Evolutionary conservation across 2,329 filamentous ascomycete genomes (phyloP), one percentile per base, ranked within the genome.

Genomic region (Penicillium sp.): DNA sequence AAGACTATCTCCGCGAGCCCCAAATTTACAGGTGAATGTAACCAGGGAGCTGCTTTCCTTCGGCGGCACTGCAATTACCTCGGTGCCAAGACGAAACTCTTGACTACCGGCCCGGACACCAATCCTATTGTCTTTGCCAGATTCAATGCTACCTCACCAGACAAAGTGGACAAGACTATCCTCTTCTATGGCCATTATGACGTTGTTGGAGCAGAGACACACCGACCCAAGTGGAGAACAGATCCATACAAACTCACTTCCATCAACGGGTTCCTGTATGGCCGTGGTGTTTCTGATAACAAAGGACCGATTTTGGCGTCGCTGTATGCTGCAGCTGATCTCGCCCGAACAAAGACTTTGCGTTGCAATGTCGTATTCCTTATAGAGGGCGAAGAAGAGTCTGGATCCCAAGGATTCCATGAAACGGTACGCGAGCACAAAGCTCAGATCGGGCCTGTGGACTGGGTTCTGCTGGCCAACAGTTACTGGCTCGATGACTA

Each of bases 131-230:
- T 99, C 0, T 86, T 88, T 58, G 93, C 93, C 34, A 87, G 86
- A 52, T 99, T 99, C 67, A 81, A 82, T 37, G 90, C 93, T 84
- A 69, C 82, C 79, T 52, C 78, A 10, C 80, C 83, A 1, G 74
- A 81, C 0, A 78, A 80, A 22, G 76, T 81, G 22, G 81, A 88
- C 14, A 95, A 93, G 72, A 90, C 89, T 27, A 88, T 97, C 8
- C 75, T 99, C 0, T 99, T 99, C 67, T 99, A 99, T 64, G 93
- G 95, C 0, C 93, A 99, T 67, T 99, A 99, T 74, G 93, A 99
- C 65, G 91, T 99, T 2, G 93, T 99, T 3, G 82, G 90, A 0
- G 93, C 93, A 0, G 89, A 95, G 58, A 84, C 86, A 31, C 87
- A 87, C 55, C 83, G 86, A 49, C 81, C 82, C 31, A 92, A 89